Evolutionary conservation across 2,329 filamentous ascomycete genomes (phyloP).

Genomic region (Annulohypoxylon truncatum): DNA sequence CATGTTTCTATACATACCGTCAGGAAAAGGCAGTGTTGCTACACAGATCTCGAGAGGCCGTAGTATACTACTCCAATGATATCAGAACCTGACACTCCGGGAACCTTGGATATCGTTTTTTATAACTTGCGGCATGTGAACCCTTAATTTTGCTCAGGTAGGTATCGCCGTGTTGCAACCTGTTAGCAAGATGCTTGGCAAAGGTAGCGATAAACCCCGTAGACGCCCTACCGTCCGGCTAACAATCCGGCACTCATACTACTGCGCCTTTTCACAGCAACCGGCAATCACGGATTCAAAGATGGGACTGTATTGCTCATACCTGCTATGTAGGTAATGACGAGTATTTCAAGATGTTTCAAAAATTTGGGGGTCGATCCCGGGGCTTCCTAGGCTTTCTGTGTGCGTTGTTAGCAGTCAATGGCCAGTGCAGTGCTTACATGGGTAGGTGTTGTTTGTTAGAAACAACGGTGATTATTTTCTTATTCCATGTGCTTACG

Average conservation of each 20-base stretch:
- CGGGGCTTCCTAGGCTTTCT: constrained; percentile 23
- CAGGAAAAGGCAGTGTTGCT: constrained; percentile 11
- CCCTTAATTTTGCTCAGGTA: neutral
- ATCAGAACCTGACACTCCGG: constrained; percentile 8
- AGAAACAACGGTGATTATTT: constrained; percentile 7
- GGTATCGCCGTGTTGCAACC: neutral
- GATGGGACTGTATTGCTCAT: constrained; percentile 23
- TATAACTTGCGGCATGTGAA: neutral
- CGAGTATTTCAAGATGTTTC: constrained; percentile 20
- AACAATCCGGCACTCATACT: constrained; percentile 21
- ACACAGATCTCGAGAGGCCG: neutral
- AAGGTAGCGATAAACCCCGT: constrained; percentile 16
- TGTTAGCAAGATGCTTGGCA: constrained; percentile 22
- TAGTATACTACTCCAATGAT: constrained; percentile 20
- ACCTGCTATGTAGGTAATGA: neutral
- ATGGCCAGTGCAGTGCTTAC: constrained; percentile 23
- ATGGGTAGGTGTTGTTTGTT: constrained; percentile 22
- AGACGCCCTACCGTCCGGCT: constrained; percentile 14
- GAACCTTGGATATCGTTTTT: neutral
- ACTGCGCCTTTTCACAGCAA: constrained; percentile 31
- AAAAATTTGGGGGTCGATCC: constrained; percentile 32
- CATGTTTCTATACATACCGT: constrained; percentile 26
- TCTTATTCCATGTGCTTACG: constrained; percentile 25
- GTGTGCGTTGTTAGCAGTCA: constrained; percentile 1
- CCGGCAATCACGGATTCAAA: constrained; percentile 31